A percentile compares a stretch with the other conserved stretches of the same genome.
Evolutionary conservation across 192 early-diverging fungal genomes (phyloP).

Genomic region (Entomortierella chlamydospora): DNA sequence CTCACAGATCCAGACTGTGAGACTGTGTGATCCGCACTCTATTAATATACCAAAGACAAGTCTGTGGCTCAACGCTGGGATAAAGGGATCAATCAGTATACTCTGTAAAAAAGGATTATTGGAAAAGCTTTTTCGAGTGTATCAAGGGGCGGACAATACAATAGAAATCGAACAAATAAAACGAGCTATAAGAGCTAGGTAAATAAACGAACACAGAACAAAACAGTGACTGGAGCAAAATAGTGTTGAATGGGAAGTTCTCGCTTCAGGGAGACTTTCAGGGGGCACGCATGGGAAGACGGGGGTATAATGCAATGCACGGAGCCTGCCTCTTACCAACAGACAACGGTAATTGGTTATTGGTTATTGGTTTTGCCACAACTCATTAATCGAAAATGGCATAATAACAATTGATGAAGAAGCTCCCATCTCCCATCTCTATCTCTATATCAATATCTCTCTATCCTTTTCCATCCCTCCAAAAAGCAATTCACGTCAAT

Average conservation of each 20-base stretch:
- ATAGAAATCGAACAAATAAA: no score
- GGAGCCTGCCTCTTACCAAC: neutral
- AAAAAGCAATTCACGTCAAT: no score
- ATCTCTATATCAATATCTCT: no score
- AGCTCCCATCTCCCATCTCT: no score
- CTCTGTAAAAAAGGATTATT: neutral
- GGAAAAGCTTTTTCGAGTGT: neutral
- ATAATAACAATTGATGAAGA: no score
- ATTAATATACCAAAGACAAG: slow-evolving; percentile 1
- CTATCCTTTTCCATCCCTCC: neutral
- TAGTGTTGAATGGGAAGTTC: neutral
- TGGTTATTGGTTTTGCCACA: neutral
- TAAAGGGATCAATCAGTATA: neutral
- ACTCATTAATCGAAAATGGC: neutral
- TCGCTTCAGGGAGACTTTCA: neutral
- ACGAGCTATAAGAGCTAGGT: no score
- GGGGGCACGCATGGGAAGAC: slow-evolving; percentile 1
- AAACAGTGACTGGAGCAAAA: no score
- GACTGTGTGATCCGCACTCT: neutral
- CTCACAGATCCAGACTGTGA: neutral
- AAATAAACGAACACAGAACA: no score
- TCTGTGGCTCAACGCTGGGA: no score
- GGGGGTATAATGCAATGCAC: slow-evolving; percentile 4
- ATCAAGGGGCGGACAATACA: neutral
- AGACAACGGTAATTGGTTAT: neutral